Percentiles rank a stretch among this genome's conserved stretches.
Evolutionary conservation across 148 eudicot genomes (phyloP).

Genomic region (Gaultheria prostrata): DNA sequence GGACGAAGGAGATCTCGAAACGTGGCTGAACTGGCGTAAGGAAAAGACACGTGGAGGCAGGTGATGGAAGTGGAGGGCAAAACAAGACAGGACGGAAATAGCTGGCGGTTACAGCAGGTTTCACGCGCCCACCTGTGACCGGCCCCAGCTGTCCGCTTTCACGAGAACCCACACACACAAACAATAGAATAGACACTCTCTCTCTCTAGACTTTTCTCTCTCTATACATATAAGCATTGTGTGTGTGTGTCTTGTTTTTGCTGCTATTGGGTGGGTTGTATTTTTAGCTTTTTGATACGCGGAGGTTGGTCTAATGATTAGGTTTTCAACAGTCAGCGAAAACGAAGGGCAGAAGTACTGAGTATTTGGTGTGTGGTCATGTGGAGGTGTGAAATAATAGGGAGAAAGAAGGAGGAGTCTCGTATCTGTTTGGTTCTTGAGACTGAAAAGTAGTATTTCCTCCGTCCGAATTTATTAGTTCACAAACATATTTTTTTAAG

Average conservation of each 20-base stretch:
- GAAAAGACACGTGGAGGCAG: not conserved
- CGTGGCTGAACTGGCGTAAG: not conserved
- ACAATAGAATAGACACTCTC: not conserved
- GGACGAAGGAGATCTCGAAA: not conserved
- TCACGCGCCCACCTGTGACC: not conserved
- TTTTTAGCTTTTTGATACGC: slow-evolving; percentile 15
- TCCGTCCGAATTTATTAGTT: too few relatives aligned
- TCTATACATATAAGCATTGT: not conserved
- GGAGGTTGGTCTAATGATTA: slow-evolving; percentile 24
- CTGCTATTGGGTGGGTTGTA: slow-evolving; percentile 4
- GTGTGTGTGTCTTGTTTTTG: not conserved
- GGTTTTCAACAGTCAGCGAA: slow-evolving; percentile 32
- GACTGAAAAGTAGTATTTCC: too few relatives aligned
- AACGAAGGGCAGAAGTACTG: slow-evolving; percentile 15
- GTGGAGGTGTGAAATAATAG: too few relatives aligned
- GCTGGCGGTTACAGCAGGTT: slow-evolving; percentile 18
- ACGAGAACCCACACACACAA: not conserved
- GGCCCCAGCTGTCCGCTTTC: not conserved
- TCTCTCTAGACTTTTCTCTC: not conserved
- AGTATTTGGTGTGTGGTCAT: not conserved
- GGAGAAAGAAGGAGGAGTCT: not conserved
- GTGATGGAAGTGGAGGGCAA: not conserved
- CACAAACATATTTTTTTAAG: too few relatives aligned
- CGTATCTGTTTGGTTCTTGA: not conserved
- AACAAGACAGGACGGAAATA: slow-evolving; percentile 17